Evolutionary conservation across 2,329 filamentous ascomycete species (phyloP), one percentile per base, ranked within the genome.

Genomic region (Sporothrix phasma): DNA sequence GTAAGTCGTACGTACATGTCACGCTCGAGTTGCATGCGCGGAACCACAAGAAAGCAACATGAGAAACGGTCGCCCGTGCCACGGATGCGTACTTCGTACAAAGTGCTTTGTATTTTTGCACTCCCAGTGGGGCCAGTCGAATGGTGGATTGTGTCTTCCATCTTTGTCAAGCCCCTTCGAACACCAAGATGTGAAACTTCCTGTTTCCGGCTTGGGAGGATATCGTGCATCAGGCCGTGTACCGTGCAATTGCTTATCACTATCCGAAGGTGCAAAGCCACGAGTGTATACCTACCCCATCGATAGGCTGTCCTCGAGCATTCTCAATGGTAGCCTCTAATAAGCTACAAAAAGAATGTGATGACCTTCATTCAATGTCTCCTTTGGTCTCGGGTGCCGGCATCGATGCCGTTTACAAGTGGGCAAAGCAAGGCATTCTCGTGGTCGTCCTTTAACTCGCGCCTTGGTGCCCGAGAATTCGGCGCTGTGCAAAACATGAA

Each of bases 401-500:
- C 51, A 39, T 39, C 19, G 22, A 39, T 2, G 17, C 41, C 15
- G 41, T n/a, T 24, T 24, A 31, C n/a, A 56, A 56, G n/a, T n/a
- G n/a, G n/a, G 39, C 51, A 37, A 19, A 24, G 5, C 11, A 24
- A 31, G 26, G 19, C 6, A 51, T n/a, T n/a, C 26, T 29, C 11
- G 26, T 6, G 5, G 3, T 51, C 26, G 26, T 34, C 47, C 47
- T 53, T 29, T 34, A 31, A 51, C n/a, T 31, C 29, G 24, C 37
- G 34, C 26, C 34, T 58, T 63, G 37, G 34, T 5, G 34, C 5
- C 53, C 34, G 8, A 8, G n/a, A 7, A 15, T 15, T 43, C 10
- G 43, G 45, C 60, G 54, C 37, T 31, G 54, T 61, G 56, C 62
- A 64, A 47, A 53, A 29, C 26, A 37, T 45, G 19, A 60, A 60